Evolutionary conservation across 306 rosid genomes (phyloP), one percentile per base, ranked within the genome.

Genomic region (Rosa rugosa): DNA sequence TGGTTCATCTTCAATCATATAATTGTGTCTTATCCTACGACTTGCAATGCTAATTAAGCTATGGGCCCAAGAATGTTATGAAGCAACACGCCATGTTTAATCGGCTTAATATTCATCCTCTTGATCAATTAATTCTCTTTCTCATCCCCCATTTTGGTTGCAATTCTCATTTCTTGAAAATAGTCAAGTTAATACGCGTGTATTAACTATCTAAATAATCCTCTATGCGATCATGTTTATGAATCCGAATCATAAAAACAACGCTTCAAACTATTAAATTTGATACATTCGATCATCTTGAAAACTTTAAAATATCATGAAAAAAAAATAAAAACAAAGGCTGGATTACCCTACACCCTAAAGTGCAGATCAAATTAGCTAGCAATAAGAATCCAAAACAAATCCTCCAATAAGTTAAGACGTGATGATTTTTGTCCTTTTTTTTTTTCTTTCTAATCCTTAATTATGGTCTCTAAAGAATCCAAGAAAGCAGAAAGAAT

Each of bases 381-480:
- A 27, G n/a, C 69, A 13, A 7, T 14, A 31, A 23, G 10, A 42
- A 54, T 8, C 38, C 36, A 2, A 41, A 42, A 14, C 11, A 20
- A 17, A 10, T 23, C 4, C 5, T 23, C 12, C 17, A 62, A 11
- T 50, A 13, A 56, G 54, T 36, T 63, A 0, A 31, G 79, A 77
- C 77, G 72, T 71, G 81, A 84, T 72, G 45, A 41, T 45, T 76
- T 53, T 76, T 65, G 65, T 71, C 65, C 9, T 38, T 63, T 70
- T 23, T 70, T 23, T 71, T 31, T 31, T 31, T 31, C 54, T n/a
- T 75, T 51, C 27, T 63, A 79, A 49, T 63, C 45, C 53, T 64
- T 45, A 66, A 81, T 79, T 73, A 75, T 79, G 85, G 73, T 83
- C 69, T 72, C 41, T 81, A 36, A 80, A 82, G 76, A 82, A 78